phyloP scores from a whole-genome alignment of 176 grass and related monocot species.

The Avena sativa region DNA sequence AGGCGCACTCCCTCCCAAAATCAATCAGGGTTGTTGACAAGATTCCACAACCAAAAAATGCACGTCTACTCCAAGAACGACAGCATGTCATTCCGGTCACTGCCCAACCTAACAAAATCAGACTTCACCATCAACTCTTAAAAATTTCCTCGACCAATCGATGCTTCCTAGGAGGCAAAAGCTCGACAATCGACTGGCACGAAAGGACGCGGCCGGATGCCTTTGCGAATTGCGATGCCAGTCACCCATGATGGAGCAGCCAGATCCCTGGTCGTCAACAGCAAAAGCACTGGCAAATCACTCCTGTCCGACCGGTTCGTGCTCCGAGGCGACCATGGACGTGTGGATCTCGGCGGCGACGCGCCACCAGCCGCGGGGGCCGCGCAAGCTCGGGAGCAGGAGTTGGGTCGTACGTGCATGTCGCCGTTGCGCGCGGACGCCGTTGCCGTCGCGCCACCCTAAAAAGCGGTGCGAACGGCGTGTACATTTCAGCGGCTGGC shows the following conservation, averaged over 20 bases:
- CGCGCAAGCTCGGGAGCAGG: background rate
- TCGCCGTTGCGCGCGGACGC: background rate
- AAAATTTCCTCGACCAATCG: background rate
- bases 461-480: background rate
- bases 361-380: constrained; percentile 6
- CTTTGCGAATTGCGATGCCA: background rate
- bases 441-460: background rate
- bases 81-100: background rate
- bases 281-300: constrained; percentile 14
- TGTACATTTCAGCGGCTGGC: background rate
- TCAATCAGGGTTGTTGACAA: background rate
- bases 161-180: background rate
- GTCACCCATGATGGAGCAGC: background rate
- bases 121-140: no score
- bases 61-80: background rate
- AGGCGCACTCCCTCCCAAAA: no score
- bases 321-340: background rate
- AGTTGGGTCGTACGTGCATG: background rate
- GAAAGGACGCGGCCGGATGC: background rate
- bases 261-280: background rate
- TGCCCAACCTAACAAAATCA: background rate
- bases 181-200: background rate
- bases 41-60: background rate
- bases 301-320: background rate
- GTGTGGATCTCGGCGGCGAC: background rate